Conservation (phyloP, 2,329 filamentous ascomycete species). For the Cladosporium sphaerospermum region DNA sequence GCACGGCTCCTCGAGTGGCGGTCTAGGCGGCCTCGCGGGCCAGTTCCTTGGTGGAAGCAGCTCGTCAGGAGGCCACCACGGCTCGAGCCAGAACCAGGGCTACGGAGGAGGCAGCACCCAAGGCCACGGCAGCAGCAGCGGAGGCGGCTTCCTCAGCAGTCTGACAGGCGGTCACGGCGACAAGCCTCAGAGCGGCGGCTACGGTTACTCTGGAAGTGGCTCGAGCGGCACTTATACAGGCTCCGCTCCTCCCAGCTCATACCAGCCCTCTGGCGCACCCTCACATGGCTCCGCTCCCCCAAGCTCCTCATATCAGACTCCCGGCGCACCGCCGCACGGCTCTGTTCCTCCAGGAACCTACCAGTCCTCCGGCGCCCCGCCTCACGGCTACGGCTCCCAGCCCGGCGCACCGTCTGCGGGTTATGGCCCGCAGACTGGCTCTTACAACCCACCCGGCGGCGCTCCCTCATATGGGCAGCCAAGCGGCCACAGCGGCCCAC, state of each 20-base stretch:
- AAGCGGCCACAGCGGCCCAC: constrained; percentile 13
- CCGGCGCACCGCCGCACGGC: constrained; percentile 14
- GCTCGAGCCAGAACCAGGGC: constrained; percentile 3
- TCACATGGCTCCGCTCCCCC: constrained; percentile 8
- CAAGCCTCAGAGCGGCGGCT: constrained; percentile 13
- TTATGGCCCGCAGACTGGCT: constrained; percentile 7
- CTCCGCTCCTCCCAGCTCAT: constrained; percentile 30
- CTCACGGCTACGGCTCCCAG: constrained; percentile 13
- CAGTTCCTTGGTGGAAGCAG: constrained; percentile 27
- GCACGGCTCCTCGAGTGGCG: constrained; percentile 8
- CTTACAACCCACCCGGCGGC: constrained; percentile 8
- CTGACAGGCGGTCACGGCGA: constrained; percentile 20
- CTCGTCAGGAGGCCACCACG: background rate
- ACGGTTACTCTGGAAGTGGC: constrained; percentile 32
- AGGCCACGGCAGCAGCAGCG: constrained; percentile 11
- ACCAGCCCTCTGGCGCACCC: constrained; percentile 19
- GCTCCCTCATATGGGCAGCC: constrained; percentile 9
- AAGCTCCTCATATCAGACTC: background rate
- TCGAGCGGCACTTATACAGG: constrained; percentile 31
- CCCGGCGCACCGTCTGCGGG: constrained; percentile 8
- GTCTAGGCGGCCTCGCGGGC: constrained; percentile 12
- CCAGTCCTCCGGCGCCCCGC: constrained; percentile 14
- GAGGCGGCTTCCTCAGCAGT: constrained; percentile 13
- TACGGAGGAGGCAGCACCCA: constrained; percentile 11
- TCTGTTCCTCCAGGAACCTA: constrained; percentile 32